Percentiles rank a stretch among this genome's conserved stretches.
Conservation (phyloP, 1,284 basidiomycete species). For the Gomphus sp. region DNA sequence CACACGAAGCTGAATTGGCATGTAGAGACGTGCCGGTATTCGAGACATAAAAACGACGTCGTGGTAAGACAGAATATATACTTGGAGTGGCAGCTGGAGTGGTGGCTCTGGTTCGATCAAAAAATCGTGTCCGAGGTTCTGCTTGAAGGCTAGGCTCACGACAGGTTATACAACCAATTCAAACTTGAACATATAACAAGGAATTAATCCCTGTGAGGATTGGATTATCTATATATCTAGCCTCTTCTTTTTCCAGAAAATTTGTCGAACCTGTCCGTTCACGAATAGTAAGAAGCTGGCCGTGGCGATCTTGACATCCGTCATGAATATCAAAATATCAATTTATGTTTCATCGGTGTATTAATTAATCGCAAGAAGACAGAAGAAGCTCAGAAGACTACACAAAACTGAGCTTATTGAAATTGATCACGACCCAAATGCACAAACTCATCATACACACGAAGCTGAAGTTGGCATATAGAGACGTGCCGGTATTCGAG, state of each 20-base stretch:
- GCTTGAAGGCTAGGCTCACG: neutral
- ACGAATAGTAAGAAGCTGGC: slow-evolving; percentile 14
- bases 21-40: neutral
- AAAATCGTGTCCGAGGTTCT: neutral
- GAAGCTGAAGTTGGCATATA: neutral
- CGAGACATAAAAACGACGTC: neutral
- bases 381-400: neutral
- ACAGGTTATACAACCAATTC: too few species aligned
- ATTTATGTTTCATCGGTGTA: neutral
- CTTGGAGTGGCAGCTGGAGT: neutral
- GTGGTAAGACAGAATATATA: neutral
- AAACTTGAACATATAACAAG: slow-evolving; percentile 33
- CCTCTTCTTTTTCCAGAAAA: slow-evolving; percentile 65
- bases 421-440: neutral
- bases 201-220: slow-evolving; percentile 72
- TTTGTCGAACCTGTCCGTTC: slow-evolving; percentile 48
- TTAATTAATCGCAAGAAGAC: neutral
- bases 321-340: neutral
- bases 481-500: slow-evolving; percentile 1
- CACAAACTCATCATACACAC: neutral
- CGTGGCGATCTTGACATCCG: neutral
- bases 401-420: neutral
- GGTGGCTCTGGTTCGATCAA: neutral
- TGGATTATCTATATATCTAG: slow-evolving; percentile 63
- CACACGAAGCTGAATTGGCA: neutral